Base-by-base conservation (phyloP, 345 rosid genomes). In the Citrus inodora region DNA sequence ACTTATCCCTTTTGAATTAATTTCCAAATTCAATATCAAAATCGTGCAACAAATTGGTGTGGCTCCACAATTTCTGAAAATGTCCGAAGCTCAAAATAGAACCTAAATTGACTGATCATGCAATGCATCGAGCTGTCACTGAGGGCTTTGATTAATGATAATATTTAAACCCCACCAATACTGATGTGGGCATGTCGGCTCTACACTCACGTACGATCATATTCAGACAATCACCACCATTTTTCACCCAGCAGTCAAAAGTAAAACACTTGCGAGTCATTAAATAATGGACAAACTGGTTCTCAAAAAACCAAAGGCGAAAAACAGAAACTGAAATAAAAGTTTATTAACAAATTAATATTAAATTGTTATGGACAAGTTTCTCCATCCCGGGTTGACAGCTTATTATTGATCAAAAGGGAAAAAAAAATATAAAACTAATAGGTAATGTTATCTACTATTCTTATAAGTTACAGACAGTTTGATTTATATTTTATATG, bases 141-240 rank as follows among this genome's bases (percentile, higher is more conserved):
- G 63, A 32, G 17, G 24, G 78, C 19, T 66, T 38, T 28, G 72
- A 74, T 73, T 27, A 19, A 53, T 17, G 33, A 33, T 67, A 24
- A 53, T 7, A 64, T 33, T 67, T 37, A 40, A 37, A 28, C 77
- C 51, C 48, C 76, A 65, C 56, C 79, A 30, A 46, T 51, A 74
- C 55, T 53, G 58, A 53, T 17, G 53, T 17, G 60, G 42, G 64
- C 65, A 71, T 79, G 82, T 79, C 67, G 74, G 71, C 61, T 76
- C 60, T 32, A 28, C 73, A 21, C 28, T 67, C 46, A 10, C 22
- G 82, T 61, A 60, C 48, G 65, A 69, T 78, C 82, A 9, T 51
- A 28, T 75, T 81, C 70, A 7, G 21, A 4, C 16, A 51, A 59
- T 75, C 68, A 61, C 53, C 56, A 35, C 63, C n/a, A 40, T 64